A percentile compares a stretch with the other conserved stretches of the same genome.
Evolutionary conservation across 176 grass and related monocot species (phyloP).

Genomic region (Bonia amplexicaulis): DNA sequence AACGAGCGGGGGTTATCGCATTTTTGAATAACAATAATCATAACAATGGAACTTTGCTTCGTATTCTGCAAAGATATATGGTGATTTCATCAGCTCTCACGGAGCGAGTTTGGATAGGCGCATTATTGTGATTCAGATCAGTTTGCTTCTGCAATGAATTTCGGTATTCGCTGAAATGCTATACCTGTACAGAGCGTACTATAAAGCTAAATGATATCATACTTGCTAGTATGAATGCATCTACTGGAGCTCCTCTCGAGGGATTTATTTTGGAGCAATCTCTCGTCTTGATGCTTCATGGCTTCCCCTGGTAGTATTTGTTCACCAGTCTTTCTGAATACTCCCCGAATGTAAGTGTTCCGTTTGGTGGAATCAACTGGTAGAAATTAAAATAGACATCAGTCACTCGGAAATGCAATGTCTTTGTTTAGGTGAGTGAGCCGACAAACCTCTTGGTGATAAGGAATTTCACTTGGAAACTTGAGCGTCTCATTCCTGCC

Average conservation of each 20-base stretch:
- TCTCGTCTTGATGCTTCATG: not conserved
- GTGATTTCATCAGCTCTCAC: not conserved
- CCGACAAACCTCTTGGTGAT: conserved; percentile 73
- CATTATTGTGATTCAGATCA: not conserved
- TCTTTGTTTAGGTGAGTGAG: not conserved
- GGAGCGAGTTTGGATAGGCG: not conserved
- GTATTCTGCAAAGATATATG: not conserved
- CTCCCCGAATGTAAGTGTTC: conserved; percentile 76
- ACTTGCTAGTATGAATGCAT: not conserved
- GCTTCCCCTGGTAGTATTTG: conserved; percentile 63
- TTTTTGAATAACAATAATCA: too few species aligned
- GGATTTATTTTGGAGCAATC: not conserved
- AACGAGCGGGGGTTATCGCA: too few species aligned
- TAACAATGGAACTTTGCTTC: not conserved
- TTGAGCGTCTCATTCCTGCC: conserved; percentile 68
- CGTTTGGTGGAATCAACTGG: conserved; percentile 70
- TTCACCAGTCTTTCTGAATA: conserved; percentile 66
- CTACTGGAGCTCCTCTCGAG: not conserved
- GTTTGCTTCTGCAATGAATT: not conserved
- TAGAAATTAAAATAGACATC: not conserved
- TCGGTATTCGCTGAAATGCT: not conserved
- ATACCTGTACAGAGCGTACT: not conserved
- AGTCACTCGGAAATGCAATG: not conserved
- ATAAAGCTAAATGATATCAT: not conserved
- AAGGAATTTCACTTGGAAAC: conserved; percentile 62